Percentiles rank a stretch among this genome's conserved stretches.
These are phyloP conservation scores for Cytospora mali DNA, from an alignment of 2,329 filamentous ascomycete species.

Conservation along the genomic window DNA sequence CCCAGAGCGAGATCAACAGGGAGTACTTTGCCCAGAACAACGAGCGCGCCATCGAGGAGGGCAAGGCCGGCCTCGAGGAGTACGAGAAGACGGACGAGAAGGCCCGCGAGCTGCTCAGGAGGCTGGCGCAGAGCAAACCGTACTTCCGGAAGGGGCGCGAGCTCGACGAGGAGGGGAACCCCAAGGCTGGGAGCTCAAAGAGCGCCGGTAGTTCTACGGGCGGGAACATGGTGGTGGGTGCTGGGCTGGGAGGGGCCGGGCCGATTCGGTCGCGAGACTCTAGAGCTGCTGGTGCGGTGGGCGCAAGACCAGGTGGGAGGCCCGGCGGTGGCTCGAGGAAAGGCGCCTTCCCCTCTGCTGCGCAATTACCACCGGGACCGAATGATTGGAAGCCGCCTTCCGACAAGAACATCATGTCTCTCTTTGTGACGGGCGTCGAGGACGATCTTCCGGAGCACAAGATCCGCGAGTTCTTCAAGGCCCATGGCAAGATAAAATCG, in stretches of 20 bases:
- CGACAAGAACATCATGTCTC: slow-evolving; percentile 84
- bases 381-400: slow-evolving; percentile 84
- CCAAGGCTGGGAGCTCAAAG: slow-evolving; percentile 43
- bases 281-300: slow-evolving; percentile 52
- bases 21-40: slow-evolving; percentile 99
- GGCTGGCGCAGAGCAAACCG: slow-evolving; percentile 88
- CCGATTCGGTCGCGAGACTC: slow-evolving; percentile 77
- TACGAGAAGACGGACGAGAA: slow-evolving; percentile 98
- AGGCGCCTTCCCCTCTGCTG: slow-evolving; percentile 67
- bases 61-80: slow-evolving; percentile 79
- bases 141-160: slow-evolving; percentile 89
- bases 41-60: slow-evolving; percentile 92
- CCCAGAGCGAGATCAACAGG: slow-evolving; percentile 88
- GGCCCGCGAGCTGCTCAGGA: slow-evolving; percentile 80
- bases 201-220: slow-evolving; percentile 41
- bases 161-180: slow-evolving; percentile 61
- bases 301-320: slow-evolving; percentile 48
- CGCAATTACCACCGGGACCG: slow-evolving; percentile 76
- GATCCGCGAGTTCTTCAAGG: slow-evolving; percentile 85
- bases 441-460: slow-evolving; percentile 94
- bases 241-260: slow-evolving; percentile 65
- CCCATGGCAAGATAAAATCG: slow-evolving; percentile 87
- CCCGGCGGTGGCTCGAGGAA: slow-evolving; percentile 49
- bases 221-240: slow-evolving; percentile 54
- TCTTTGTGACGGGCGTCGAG: slow-evolving; percentile 94